These are phyloP conservation scores for Phialocephala subalpina DNA, from an alignment of 2,329 filamentous ascomycete genomes.

Conservation along the genomic window DNA sequence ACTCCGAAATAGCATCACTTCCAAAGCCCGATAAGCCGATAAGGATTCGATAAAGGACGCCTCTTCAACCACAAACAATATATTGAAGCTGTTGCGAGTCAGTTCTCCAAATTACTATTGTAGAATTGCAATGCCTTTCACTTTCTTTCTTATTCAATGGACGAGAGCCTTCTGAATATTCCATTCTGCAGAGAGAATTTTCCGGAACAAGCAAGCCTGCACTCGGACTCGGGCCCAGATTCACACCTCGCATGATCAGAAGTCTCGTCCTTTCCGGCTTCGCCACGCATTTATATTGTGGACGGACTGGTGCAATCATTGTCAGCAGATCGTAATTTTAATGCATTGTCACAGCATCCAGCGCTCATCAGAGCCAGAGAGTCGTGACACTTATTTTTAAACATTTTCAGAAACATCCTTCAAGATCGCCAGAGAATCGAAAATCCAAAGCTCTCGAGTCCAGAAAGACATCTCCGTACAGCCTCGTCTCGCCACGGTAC, in stretches of 20 bases:
- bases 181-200: background rate
- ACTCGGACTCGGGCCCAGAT: background rate
- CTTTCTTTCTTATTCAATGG: background rate
- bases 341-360: no score
- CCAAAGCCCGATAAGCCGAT: no score
- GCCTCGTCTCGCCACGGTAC: background rate
- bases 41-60: background rate
- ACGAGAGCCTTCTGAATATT: background rate
- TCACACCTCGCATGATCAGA: background rate
- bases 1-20: background rate
- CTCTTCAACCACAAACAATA: background rate
- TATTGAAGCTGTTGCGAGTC: no score
- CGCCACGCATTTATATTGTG: slow-evolving; percentile 3
- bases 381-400: background rate
- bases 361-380: background rate
- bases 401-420: background rate
- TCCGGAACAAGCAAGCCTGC: background rate
- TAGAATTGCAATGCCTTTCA: background rate
- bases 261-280: slow-evolving; percentile 10
- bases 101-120: no score
- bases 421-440: no score
- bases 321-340: slow-evolving; percentile 5
- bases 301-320: background rate
- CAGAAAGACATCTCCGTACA: no score
- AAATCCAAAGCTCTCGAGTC: no score